phyloP scores from a whole-genome alignment of 2,329 filamentous ascomycete species.

The Sarocladium strictum region DNA sequence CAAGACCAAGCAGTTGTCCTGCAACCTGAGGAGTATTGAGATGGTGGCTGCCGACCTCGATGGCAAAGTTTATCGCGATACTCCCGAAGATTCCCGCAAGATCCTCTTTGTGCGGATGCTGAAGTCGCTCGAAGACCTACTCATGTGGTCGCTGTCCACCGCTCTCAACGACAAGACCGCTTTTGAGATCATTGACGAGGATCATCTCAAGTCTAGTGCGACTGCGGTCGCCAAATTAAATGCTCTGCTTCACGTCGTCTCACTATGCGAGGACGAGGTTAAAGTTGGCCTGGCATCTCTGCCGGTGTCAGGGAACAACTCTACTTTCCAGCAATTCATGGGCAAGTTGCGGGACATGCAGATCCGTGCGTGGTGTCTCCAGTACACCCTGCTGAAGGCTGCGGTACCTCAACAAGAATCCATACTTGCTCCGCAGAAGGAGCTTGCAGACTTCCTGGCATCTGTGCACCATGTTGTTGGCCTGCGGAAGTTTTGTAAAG shows the following conservation, averaged over 20 bases:
- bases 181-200: constrained; percentile 79
- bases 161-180: constrained; percentile 60
- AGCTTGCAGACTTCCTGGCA: constrained; percentile 72
- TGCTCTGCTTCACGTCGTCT: constrained; percentile 70
- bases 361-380: constrained; percentile 79
- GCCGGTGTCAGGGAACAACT: constrained; percentile 45
- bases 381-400: constrained; percentile 75
- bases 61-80: constrained; percentile 56
- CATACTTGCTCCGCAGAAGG: constrained; percentile 62
- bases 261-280: constrained; percentile 81
- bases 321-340: constrained; percentile 47
- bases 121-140: constrained; percentile 70
- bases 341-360: constrained; percentile 81
- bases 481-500: constrained; percentile 76
- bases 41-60: constrained; percentile 63
- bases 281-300: constrained; percentile 65
- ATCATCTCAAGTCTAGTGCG: constrained; percentile 69
- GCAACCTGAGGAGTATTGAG: constrained; percentile 78
- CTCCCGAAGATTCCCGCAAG: constrained; percentile 58
- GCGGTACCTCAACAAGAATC: constrained; percentile 62
- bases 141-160: constrained; percentile 65
- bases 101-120: constrained; percentile 68
- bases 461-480: constrained; percentile 81
- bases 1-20: constrained; percentile 81
- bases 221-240: constrained; percentile 65